Evolutionary conservation across 31 red algal genomes (phyloP).

Genomic region (Odonthalia washingtoniensis): DNA sequence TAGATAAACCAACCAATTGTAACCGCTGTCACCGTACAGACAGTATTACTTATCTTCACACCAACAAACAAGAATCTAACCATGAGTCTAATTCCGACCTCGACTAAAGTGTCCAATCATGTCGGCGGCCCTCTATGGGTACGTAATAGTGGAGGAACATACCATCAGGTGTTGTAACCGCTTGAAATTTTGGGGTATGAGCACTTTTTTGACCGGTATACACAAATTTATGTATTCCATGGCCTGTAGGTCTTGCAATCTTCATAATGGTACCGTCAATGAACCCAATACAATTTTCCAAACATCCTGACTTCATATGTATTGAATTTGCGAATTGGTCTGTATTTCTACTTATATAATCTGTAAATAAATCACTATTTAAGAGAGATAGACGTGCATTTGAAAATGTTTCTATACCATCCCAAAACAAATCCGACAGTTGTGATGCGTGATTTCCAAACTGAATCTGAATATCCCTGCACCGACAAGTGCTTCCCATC

Average conservation of each 20-base stretch:
- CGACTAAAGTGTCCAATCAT: slow-evolving; percentile 40
- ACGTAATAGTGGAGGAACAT: slow-evolving; percentile 25
- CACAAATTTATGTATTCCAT: slow-evolving; percentile 21
- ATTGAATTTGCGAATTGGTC: background rate
- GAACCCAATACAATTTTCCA: slow-evolving; percentile 44
- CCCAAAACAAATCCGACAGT: slow-evolving; percentile 50
- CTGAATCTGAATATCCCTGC: slow-evolving; percentile 14
- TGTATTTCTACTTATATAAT: slow-evolving; percentile 6
- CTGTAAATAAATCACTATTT: background rate
- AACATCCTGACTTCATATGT: background rate
- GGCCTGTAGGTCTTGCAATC: slow-evolving; percentile 13
- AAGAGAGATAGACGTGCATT: background rate
- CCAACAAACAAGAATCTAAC: background rate
- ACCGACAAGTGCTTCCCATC: slow-evolving; percentile 1
- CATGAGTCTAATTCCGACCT: background rate
- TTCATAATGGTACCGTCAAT: slow-evolving; percentile 39
- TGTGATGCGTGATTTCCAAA: slow-evolving; percentile 44
- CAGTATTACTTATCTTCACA: background rate
- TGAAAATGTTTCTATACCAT: slow-evolving; percentile 32
- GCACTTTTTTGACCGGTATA: slow-evolving; percentile 44
- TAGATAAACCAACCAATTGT: background rate
- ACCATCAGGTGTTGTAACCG: slow-evolving; percentile 40
- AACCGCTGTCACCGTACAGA: slow-evolving; percentile 36
- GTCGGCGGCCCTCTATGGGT: slow-evolving; percentile 32
- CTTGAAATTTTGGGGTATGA: slow-evolving; percentile 58